These are phyloP conservation scores for Komagataella kurtzmanii DNA, from an alignment of 805 yeast genomes.

Conservation along the genomic window DNA sequence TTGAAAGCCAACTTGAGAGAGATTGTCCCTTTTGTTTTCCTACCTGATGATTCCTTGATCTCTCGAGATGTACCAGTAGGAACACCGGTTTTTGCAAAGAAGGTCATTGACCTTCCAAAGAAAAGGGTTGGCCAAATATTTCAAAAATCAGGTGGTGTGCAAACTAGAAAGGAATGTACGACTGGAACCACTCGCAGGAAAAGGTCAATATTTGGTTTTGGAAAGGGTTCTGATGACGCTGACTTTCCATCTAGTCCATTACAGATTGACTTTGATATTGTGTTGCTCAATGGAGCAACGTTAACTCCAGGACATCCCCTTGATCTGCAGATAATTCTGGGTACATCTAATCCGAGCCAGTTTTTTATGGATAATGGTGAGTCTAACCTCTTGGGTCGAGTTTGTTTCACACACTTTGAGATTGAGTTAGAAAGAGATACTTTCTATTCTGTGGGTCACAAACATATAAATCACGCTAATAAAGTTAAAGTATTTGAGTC, in stretches of 20 bases:
- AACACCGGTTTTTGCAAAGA: neutral
- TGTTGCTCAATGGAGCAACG: neutral
- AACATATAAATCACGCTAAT: slow-evolving; percentile 5
- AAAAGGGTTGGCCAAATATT: slow-evolving; percentile 13
- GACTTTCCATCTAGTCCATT: neutral
- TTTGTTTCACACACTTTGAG: slow-evolving; percentile 26
- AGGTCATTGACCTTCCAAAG: slow-evolving; percentile 12
- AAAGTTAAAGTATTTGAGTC: slow-evolving; percentile 9
- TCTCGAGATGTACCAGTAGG: neutral
- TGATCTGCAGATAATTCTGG: slow-evolving; percentile 2
- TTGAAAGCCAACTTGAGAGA: slow-evolving; percentile 29
- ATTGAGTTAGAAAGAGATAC: slow-evolving; percentile 18
- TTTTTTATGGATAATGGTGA: neutral
- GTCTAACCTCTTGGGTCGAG: slow-evolving; percentile 21
- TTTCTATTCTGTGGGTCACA: slow-evolving; percentile 12
- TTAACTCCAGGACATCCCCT: slow-evolving; percentile 4
- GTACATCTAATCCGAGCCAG: neutral
- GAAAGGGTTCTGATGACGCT: neutral
- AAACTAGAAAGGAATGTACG: slow-evolving; percentile 6
- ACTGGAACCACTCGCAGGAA: slow-evolving; percentile 6
- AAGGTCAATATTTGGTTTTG: slow-evolving; percentile 2
- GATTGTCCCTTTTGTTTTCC: slow-evolving; percentile 34
- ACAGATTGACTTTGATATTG: neutral
- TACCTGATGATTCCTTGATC: slow-evolving; percentile 27
- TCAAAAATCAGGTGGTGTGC: slow-evolving; percentile 1